A percentile compares a stretch with the other conserved stretches of the same genome.
phyloP scores from a whole-genome alignment of 148 eudicot genomes.

The Rhododendron vialii region DNA sequence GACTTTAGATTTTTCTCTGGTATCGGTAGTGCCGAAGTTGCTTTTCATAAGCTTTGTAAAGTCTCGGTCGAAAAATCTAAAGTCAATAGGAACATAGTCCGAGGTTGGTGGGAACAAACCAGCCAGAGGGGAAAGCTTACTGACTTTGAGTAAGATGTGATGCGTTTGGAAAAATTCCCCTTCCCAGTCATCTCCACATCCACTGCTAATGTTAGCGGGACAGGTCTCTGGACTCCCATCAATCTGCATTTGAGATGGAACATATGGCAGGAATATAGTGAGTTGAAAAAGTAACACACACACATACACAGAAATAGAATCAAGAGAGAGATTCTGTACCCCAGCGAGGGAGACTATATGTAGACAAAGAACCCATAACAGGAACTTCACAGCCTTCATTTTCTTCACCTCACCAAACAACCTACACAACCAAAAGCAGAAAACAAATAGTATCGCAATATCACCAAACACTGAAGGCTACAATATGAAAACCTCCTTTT shows the following conservation, averaged over 20 bases:
- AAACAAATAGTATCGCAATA: background rate
- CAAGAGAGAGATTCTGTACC: slow-evolving; percentile 32
- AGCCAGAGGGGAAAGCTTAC: too few relatives aligned
- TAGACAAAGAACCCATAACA: slow-evolving; percentile 35
- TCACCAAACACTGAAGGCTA: background rate
- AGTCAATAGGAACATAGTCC: too few relatives aligned
- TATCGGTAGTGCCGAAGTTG: too few relatives aligned
- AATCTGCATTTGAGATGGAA: slow-evolving; percentile 27
- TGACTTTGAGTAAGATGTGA: too few relatives aligned
- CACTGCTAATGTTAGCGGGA: slow-evolving; percentile 53
- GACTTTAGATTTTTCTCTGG: too few relatives aligned
- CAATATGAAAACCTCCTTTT: background rate
- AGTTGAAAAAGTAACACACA: background rate
- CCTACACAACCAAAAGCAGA: slow-evolving; percentile 11
- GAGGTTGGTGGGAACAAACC: too few relatives aligned
- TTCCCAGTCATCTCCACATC: slow-evolving; percentile 67
- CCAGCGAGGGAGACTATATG: slow-evolving; percentile 26
- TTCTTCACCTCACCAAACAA: slow-evolving; percentile 18
- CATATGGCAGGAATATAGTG: background rate
- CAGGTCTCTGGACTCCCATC: slow-evolving; percentile 72
- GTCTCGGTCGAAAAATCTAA: too few relatives aligned
- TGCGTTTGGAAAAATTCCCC: slow-evolving; percentile 71
- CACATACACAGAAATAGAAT: background rate
- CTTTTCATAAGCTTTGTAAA: too few relatives aligned
- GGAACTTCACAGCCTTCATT: slow-evolving; percentile 25